A percentile compares a stretch with the other conserved stretches of the same genome.
Evolutionary conservation across 345 rosid species (phyloP).

Genomic region (Boechera stricta): DNA sequence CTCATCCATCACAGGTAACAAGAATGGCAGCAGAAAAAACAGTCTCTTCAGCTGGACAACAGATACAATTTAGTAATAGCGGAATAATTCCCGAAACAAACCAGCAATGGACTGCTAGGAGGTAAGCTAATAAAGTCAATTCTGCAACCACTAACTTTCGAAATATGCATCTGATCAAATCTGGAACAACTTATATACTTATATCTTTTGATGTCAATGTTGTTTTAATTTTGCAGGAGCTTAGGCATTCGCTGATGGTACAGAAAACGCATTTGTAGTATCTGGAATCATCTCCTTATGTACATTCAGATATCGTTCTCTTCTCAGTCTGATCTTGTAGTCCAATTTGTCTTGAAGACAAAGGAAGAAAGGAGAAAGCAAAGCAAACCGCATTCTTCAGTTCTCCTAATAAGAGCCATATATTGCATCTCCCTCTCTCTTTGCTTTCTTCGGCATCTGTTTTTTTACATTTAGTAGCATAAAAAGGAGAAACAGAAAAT

Average conservation of each 20-base stretch:
- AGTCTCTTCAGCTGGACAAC: conserved; percentile 47
- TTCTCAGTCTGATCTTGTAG: conserved; percentile 16
- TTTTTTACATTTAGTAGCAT: conserved; percentile 16
- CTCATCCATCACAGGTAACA: conserved; percentile 42
- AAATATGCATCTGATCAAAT: conserved; percentile 3
- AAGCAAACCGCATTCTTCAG: conserved; percentile 24
- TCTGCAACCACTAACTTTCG: background rate
- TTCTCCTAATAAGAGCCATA: conserved; percentile 5
- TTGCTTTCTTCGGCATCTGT: conserved; percentile 6
- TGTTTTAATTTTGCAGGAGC: conserved; percentile 52
- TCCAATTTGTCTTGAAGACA: background rate
- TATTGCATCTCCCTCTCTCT: background rate
- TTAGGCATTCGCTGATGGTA: conserved; percentile 59
- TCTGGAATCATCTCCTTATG: conserved; percentile 27
- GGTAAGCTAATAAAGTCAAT: conserved; percentile 47
- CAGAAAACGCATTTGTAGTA: conserved; percentile 1
- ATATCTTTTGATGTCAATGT: conserved; percentile 16
- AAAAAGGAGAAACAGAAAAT: conserved; percentile 3
- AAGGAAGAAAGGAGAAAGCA: conserved; percentile 26
- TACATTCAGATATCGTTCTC: conserved; percentile 37
- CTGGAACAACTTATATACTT: background rate
- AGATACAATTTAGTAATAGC: conserved; percentile 45
- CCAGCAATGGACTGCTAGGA: conserved; percentile 45
- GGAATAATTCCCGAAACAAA: conserved; percentile 49
- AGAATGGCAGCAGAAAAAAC: conserved; percentile 48